Conservation (phyloP, 495 filamentous ascomycete genomes). For the Aspergillus heteromorphus region DNA sequence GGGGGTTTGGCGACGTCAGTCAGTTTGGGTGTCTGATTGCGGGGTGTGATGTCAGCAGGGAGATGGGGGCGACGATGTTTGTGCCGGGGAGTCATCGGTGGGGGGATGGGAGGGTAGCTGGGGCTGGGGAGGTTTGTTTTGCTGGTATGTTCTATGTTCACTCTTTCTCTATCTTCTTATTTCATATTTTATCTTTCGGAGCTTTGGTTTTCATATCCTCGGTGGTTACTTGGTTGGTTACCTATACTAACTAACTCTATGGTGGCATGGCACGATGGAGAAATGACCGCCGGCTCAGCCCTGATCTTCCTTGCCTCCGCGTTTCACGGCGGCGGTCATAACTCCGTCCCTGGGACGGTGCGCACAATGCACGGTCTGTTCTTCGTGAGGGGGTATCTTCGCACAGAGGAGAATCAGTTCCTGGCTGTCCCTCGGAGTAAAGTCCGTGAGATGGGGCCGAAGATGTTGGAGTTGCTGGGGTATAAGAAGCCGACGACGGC, state of each 20-base stretch:
- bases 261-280: conserved; percentile 1
- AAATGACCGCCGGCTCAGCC: conserved; percentile 26
- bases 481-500: conserved; percentile 15
- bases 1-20: conserved; percentile 7
- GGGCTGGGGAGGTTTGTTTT: conserved; percentile 18
- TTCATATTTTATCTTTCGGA: no score
- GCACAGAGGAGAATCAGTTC: conserved; percentile 36
- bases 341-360: conserved; percentile 17
- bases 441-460: conserved; percentile 21
- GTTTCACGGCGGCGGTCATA: conserved; percentile 30
- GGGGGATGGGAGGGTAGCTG: conserved; percentile 8
- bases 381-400: conserved; percentile 24
- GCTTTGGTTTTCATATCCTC: no score
- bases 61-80: conserved; percentile 16
- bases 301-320: conserved; percentile 25
- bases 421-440: conserved; percentile 29
- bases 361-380: conserved; percentile 26
- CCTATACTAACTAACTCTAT: no score
- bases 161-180: background rate
- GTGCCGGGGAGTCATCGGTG: conserved; percentile 16
- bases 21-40: conserved; percentile 16
- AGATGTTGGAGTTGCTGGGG: conserved; percentile 15
- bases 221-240: no score
- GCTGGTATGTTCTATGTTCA: conserved; percentile 4
- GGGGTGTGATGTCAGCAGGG: conserved; percentile 7